Evolutionary conservation across 495 filamentous ascomycete genomes (phyloP), one percentile per base, ranked within the genome.

Genomic region (Penicillium arizonense): DNA sequence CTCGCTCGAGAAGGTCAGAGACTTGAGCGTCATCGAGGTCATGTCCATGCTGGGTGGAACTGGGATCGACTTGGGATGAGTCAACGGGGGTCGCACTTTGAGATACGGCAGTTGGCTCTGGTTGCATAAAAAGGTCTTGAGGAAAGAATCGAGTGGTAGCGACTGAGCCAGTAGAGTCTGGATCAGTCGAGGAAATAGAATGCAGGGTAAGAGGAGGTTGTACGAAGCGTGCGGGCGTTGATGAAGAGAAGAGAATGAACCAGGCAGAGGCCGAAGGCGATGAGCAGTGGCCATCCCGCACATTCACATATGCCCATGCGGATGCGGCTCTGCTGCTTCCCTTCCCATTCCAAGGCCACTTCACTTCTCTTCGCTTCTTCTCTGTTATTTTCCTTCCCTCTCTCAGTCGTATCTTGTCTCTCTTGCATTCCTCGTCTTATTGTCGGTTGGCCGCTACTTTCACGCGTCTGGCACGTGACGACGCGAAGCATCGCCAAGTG

Each of bases 121-220:
- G 74, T 85, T 93, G 91, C 91, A 96, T 96, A 95, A 85, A 96
- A 86, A 75, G 74, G 67, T 68, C 70, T 71, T 73, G 55, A 57
- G 53, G 63, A 67, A 70, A 61, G 72, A 58, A 49, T 60, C 63
- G 33, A 56, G 48, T 41, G 52, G 57, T 61, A 69, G 69, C 70
- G 87, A 90, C 89, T 87, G 89, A 90, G 82, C 88, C 76, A 78
- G 75, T 41, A 47, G 52, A 40, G 44, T 58, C 75, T 72, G 73
- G 72, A 51, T 69, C 75, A 78, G 75, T 70, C 75, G 67, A 58
- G 48, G 39, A 9, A 33, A 44, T 28, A 49, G 7, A 50, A 45
- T 44, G 47, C 34, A 41, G 45, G 24, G 34, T 39, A 44, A 38
- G 46, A 59, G 48, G n/a, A 45, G 23, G 47, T 51, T 41, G 47